A percentile compares a stretch with the other conserved stretches of the same genome.
Evolutionary conservation across 1,139 yeast species (phyloP).

Genomic region (Schwanniomyces etchellsii): DNA sequence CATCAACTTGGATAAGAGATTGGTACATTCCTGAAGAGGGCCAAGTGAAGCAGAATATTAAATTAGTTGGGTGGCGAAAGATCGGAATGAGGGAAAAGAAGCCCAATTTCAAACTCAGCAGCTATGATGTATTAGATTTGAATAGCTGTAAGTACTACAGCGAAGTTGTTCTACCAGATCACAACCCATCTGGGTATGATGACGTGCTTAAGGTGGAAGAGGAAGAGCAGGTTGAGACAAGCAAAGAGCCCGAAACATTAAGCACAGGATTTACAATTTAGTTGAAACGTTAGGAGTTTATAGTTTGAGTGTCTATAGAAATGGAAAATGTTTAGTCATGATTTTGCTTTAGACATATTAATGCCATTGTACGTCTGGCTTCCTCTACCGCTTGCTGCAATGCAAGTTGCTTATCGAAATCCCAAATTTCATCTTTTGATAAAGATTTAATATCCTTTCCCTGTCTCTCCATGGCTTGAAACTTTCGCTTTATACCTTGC

Average conservation of each 20-base stretch:
- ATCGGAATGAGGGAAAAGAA: slow-evolving; percentile 16
- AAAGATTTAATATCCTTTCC: slow-evolving; percentile 34
- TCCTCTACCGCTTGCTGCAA: slow-evolving; percentile 34
- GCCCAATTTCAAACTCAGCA: slow-evolving; percentile 10
- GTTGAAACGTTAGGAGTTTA: slow-evolving; percentile 17
- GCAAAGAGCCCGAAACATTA: slow-evolving; percentile 13
- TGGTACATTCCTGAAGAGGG: slow-evolving; percentile 31
- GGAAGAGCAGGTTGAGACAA: slow-evolving; percentile 4
- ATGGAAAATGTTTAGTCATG: not conserved
- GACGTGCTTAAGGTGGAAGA: not conserved
- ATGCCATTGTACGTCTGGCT: slow-evolving; percentile 50
- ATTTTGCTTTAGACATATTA: not conserved
- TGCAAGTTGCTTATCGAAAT: slow-evolving; percentile 36
- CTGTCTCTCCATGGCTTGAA: slow-evolving; percentile 32
- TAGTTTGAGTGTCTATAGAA: too few relatives aligned
- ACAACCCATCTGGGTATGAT: slow-evolving; percentile 1
- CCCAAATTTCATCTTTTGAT: slow-evolving; percentile 47
- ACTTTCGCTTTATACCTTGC: slow-evolving; percentile 31
- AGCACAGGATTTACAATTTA: slow-evolving; percentile 15
- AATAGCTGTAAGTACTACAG: slow-evolving; percentile 22
- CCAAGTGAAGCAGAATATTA: slow-evolving; percentile 9
- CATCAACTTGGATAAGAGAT: slow-evolving; percentile 36
- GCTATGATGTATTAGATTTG: slow-evolving; percentile 26
- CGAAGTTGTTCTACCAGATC: slow-evolving; percentile 12
- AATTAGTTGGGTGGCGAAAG: slow-evolving; percentile 39